Base-by-base conservation (phyloP, 2,329 filamentous ascomycete genomes). In the Cytospora schulzeri region DNA sequence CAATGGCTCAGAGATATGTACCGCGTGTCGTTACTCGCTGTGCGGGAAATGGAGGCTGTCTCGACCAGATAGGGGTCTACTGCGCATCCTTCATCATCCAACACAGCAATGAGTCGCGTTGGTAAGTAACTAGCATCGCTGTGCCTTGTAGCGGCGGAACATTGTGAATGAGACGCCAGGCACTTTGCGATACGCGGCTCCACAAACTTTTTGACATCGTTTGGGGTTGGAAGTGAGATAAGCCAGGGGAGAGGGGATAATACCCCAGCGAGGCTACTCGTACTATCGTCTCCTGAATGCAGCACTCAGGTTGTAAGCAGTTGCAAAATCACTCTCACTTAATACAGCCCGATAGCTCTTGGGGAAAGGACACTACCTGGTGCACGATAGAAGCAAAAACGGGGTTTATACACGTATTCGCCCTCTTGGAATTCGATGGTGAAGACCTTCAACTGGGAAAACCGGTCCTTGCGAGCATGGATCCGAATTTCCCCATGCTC, bases 1-100 rank as follows among this genome's bases (percentile, higher is more conserved):
- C 55, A 57, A 28, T 57, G 31, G 35, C 55, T 57, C 2, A 57
- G 31, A 26, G 29, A n/a, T 31, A 57, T 31, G 24, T 57, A 57
- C 1, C 45, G 45, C 6, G 11, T 48, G 45, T 48, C 9, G n/a
- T 24, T 22, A 14, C n/a, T 24, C n/a, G 9, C 45, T 14, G 9
- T 48, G 45, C 17, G 8, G 4, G 19, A 12, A 14, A 19, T 24
- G n/a, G n/a, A 24, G 24, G 45, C 45, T 5, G 45, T 48, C 24
- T 48, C 45, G 8, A 48, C 4, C n/a, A 48, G 45, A 24, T 3
- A 2, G 1, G 45, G 45, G n/a, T 24, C n/a, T 15, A 24, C 7
- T 24, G n/a, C 45, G 14, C 3, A 24, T 14, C n/a, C 45, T 14
- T 48, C 11, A 5, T 48, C 45, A 24, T 48, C n/a, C 4, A 14